Evolutionary conservation across 805 yeast species (phyloP).

Genomic region (Candida schatavii): DNA sequence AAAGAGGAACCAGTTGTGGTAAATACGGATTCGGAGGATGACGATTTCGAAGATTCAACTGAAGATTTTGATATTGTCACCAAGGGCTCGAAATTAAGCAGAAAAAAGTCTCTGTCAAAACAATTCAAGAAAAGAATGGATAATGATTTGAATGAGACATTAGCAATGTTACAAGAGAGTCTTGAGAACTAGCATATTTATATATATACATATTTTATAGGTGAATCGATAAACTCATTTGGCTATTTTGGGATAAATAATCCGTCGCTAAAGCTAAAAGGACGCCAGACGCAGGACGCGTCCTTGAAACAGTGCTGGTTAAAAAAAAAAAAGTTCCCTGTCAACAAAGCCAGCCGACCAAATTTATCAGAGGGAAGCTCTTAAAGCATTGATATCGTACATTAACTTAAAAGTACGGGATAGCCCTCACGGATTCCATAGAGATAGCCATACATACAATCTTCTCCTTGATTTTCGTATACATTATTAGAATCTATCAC

Average conservation of each 20-base stretch:
- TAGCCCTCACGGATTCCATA: no score
- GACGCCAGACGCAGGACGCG: conserved; percentile 1
- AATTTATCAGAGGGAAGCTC: no score
- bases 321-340: background rate
- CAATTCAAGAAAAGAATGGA: conserved; percentile 32
- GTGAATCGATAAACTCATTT: no score
- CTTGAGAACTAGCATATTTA: conserved; percentile 16
- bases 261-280: no score
- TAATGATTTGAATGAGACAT: conserved; percentile 33
- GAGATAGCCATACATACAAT: no score
- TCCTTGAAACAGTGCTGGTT: conserved; percentile 2
- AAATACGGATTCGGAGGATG: conserved; percentile 8
- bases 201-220: no score
- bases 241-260: no score
- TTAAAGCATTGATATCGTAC: no score
- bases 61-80: conserved; percentile 7
- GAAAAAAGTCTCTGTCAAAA: conserved; percentile 32
- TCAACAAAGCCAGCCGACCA: no score
- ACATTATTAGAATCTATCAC: no score
- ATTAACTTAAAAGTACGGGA: no score
- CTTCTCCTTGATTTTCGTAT: no score
- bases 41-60: conserved; percentile 20
- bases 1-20: background rate
- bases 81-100: conserved; percentile 10
- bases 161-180: conserved; percentile 39